phyloP scores from a whole-genome alignment of 805 yeast species.

The Ogataea naganishii region DNA sequence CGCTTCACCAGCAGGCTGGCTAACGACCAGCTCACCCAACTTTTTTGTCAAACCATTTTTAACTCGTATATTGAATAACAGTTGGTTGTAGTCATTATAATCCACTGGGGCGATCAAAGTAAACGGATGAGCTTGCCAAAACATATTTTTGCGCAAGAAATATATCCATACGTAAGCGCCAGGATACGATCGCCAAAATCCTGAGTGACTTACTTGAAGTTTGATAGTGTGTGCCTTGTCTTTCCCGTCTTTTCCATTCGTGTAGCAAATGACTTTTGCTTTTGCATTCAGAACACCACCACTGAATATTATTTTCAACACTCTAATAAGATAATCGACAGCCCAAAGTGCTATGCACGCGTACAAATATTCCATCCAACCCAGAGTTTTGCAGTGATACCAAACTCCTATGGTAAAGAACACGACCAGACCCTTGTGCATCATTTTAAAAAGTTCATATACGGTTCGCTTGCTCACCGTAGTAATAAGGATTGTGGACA shows the following conservation, averaged over 20 bases:
- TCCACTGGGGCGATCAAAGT: slow-evolving; percentile 37
- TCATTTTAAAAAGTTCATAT: slow-evolving; percentile 37
- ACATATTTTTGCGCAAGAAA: slow-evolving; percentile 32
- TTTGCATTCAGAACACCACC: slow-evolving; percentile 52
- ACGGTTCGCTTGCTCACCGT: slow-evolving; percentile 24
- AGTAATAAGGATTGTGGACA: slow-evolving; percentile 22
- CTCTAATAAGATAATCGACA: slow-evolving; percentile 52
- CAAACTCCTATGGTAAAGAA: slow-evolving; percentile 35
- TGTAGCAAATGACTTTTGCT: slow-evolving; percentile 24
- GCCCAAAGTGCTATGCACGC: slow-evolving; percentile 61
- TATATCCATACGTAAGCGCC: slow-evolving; percentile 59
- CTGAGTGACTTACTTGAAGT: slow-evolving; percentile 41
- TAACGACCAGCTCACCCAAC: slow-evolving; percentile 24
- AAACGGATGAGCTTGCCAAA: slow-evolving; percentile 67
- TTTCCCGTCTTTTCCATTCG: slow-evolving; percentile 3
- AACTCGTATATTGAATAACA: slow-evolving; percentile 36
- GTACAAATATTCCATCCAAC: slow-evolving; percentile 43
- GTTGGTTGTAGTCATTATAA: slow-evolving; percentile 32
- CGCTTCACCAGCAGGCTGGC: slow-evolving; percentile 25
- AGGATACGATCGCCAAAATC: slow-evolving; percentile 45
- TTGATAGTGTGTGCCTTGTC: slow-evolving; percentile 31
- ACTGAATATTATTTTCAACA: slow-evolving; percentile 43
- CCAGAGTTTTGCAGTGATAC: slow-evolving; percentile 37
- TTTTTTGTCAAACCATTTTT: slow-evolving; percentile 45
- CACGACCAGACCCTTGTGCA: slow-evolving; percentile 33